Evolutionary conservation across 768 basidiomycete genomes (phyloP), one percentile per base, ranked within the genome.

Genomic region (Boletus rex-veris): DNA sequence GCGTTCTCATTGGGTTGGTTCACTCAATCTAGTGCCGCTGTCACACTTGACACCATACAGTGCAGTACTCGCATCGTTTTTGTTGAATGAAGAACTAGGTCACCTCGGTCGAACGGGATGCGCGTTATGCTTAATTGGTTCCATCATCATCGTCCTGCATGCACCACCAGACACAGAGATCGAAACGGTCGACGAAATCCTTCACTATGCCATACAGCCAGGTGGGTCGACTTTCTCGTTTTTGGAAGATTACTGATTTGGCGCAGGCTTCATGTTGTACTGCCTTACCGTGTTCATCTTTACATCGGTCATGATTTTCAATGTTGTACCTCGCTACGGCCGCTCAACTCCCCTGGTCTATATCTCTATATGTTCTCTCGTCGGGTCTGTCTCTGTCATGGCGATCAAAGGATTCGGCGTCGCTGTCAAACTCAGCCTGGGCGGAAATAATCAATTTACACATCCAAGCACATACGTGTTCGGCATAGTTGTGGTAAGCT

Each of bases 351-450:
- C 97, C 3, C 61, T 93, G 56, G 88, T 97, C 30, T 98, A 97
- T 74, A 82, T 98, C 58, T 94, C 94, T 26, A 96, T 99, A 64
- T 98, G 97, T 72, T 98, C 95, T 11, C 71, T 98, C 53, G 93
- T 93, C 41, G 97, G 97, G 11, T 94, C 92, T 30, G 84, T 99
- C 41, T 93, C 92, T n/a, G 85, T 98, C 73, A 98, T 99, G 97
- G 89, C 93, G 39, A 90, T 98, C 78, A 99, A 99, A 75, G 96
- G 94, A 45, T 93, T 99, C 64, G 97, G 97, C 42, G 86, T 98
- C 44, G 96, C 97, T 3, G 81, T 99, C 64, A 98, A 98, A 71
- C 81, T 99, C 53, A 98, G 94, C 0, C 74, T 98, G 53, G 80
- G 83, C 10, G 95, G 96, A 43, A 90, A 91, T 67, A 99, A 98